Percentiles rank a stretch among this genome's conserved stretches.
phyloP scores from a whole-genome alignment of 768 basidiomycete genomes.

The Auricularia sp. region DNA sequence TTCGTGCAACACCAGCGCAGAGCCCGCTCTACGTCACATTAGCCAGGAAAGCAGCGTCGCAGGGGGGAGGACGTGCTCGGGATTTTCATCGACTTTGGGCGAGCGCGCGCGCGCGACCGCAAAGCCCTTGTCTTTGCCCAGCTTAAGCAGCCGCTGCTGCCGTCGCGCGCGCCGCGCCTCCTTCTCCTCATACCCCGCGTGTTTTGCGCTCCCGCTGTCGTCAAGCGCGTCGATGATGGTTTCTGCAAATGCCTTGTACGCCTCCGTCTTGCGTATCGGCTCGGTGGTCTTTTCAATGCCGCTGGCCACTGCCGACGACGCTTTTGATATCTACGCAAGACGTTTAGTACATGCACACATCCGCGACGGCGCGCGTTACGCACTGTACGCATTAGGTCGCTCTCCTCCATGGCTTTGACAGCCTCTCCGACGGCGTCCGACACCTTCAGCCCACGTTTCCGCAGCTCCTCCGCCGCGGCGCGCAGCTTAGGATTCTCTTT shows the following conservation, averaged over 20 bases:
- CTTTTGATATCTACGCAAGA: constrained; percentile 59
- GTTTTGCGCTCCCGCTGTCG: constrained; percentile 85
- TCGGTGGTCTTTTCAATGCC: constrained; percentile 86
- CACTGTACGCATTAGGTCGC: constrained; percentile 80
- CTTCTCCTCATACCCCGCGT: constrained; percentile 93
- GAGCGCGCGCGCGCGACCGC: constrained; percentile 25
- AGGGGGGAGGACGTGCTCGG: constrained; percentile 50
- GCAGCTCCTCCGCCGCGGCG: constrained; percentile 88
- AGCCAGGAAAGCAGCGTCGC: neutral
- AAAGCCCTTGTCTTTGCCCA: constrained; percentile 60
- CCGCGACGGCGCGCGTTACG: constrained; percentile 19
- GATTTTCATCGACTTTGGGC: constrained; percentile 55
- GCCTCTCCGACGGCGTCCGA: constrained; percentile 92
- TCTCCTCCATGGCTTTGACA: constrained; percentile 88
- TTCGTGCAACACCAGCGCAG: constrained; percentile 75
- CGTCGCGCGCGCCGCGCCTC: constrained; percentile 77
- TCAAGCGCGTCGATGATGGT: constrained; percentile 88
- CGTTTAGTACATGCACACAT: neutral
- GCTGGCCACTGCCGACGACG: constrained; percentile 75
- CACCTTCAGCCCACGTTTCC: constrained; percentile 80
- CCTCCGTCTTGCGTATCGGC: constrained; percentile 91
- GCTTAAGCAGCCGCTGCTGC: constrained; percentile 73
- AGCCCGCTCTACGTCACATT: constrained; percentile 55
- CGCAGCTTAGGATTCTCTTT: constrained; percentile 90
- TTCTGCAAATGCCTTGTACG: constrained; percentile 86